Evolutionary conservation across 345 rosid species (phyloP).

Genomic region (Fremontodendron californicum): DNA sequence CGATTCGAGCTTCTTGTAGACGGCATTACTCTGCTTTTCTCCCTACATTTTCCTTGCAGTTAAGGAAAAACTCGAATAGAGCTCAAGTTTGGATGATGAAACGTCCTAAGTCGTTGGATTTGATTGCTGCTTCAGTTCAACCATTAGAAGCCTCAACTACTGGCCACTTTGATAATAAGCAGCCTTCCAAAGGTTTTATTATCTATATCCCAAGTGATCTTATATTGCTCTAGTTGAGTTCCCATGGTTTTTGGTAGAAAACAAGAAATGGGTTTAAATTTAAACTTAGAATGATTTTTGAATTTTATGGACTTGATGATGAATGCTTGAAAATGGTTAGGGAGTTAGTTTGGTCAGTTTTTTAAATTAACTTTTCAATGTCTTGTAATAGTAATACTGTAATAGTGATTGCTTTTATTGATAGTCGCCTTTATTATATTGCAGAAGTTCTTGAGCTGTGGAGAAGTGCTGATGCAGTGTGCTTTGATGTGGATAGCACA

Average conservation of each 20-base stretch:
- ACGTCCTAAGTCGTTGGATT: conserved; percentile 35
- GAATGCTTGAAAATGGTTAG: background rate
- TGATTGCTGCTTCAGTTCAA: conserved; percentile 49
- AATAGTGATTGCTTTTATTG: conserved; percentile 10
- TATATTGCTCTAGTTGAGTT: background rate
- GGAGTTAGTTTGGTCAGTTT: background rate
- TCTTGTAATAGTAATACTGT: background rate
- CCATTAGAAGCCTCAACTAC: conserved; percentile 40
- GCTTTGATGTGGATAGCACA: conserved; percentile 99
- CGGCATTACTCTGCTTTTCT: conserved; percentile 23
- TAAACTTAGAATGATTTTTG: background rate
- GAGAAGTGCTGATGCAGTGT: conserved; percentile 74
- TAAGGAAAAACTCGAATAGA: conserved; percentile 21
- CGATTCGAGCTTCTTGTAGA: conserved; percentile 29
- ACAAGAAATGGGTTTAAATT: background rate
- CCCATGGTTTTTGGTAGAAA: background rate
- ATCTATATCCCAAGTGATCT: background rate
- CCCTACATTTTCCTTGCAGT: conserved; percentile 29
- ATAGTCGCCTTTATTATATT: conserved; percentile 24
- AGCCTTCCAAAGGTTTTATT: conserved; percentile 31
- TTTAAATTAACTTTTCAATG: background rate
- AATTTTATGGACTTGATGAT: background rate
- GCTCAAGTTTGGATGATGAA: conserved; percentile 31
- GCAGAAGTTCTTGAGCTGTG: conserved; percentile 73
- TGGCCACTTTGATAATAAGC: conserved; percentile 34